Conservation (phyloP, 2,329 filamentous ascomycete species). For the Graphiopsis chlorocephala region DNA sequence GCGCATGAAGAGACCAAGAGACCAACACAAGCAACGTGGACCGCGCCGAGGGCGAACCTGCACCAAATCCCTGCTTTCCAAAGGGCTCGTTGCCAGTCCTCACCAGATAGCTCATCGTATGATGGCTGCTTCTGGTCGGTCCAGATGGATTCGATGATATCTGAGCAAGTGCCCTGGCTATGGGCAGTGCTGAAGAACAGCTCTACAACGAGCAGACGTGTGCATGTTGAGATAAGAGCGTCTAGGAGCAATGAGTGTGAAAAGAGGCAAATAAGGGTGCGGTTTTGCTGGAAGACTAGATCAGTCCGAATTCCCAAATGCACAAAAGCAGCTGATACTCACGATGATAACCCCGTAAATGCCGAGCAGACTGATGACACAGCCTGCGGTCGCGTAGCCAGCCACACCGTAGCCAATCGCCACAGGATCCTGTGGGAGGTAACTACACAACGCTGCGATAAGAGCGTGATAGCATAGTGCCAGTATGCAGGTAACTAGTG, state of each 20-base stretch:
- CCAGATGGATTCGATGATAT: conserved; percentile 15
- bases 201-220: conserved; percentile 9
- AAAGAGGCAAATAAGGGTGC: conserved; percentile 8
- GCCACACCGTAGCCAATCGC: conserved; percentile 5
- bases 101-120: neutral
- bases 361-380: conserved; percentile 9
- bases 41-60: conserved; percentile 5
- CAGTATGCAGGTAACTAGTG: neutral
- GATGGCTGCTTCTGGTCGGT: conserved; percentile 12
- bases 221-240: conserved; percentile 11
- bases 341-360: conserved; percentile 8
- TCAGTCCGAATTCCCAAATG: neutral
- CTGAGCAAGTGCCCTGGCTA: conserved; percentile 11
- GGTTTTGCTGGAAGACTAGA: neutral
- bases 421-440: conserved; percentile 9
- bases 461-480: conserved; percentile 13
- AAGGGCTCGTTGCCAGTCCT: conserved; percentile 6
- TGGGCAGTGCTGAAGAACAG: conserved; percentile 14
- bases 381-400: conserved; percentile 13
- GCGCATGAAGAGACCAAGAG: conserved; percentile 11
- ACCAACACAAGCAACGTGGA: conserved; percentile 10
- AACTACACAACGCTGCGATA: conserved; percentile 4
- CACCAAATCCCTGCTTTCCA: conserved; percentile 7
- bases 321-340: neutral
- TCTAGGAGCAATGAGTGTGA: conserved; percentile 10